Evolutionary conservation across 2,329 filamentous ascomycete genomes (phyloP).

Genomic region (Cercospora nicotianae): DNA sequence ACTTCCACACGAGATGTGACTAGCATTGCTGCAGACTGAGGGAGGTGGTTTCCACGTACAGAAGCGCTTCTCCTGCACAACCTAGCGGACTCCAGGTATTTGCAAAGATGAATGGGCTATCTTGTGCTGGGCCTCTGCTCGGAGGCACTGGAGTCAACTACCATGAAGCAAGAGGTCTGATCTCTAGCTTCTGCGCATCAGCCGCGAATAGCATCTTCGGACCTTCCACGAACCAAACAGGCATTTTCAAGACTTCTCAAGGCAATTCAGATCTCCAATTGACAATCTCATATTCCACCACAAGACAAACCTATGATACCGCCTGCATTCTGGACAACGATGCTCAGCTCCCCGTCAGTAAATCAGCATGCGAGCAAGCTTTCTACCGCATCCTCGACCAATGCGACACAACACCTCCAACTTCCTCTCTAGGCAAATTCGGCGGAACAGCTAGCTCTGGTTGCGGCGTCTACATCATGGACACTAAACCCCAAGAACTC

Average conservation of each 20-base stretch:
- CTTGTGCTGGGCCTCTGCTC: constrained; percentile 11
- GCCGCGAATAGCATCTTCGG: background rate
- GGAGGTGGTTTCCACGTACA: background rate
- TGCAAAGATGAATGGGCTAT: background rate
- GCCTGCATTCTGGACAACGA: constrained; percentile 5
- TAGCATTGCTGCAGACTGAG: background rate
- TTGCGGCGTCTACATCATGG: constrained; percentile 16
- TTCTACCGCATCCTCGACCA: constrained; percentile 18
- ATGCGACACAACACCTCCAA: constrained; percentile 6
- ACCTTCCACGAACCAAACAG: constrained; percentile 4
- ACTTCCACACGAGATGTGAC: background rate
- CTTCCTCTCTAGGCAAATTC: constrained; percentile 11
- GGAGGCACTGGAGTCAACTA: constrained; percentile 18
- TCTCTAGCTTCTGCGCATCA: constrained; percentile 15
- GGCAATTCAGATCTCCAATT: constrained; percentile 21
- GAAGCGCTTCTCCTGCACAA: background rate
- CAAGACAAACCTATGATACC: constrained; percentile 1
- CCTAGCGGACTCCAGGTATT: background rate
- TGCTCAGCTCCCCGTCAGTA: background rate
- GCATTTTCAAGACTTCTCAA: constrained; percentile 12
- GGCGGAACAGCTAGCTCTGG: constrained; percentile 11
- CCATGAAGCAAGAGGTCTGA: constrained; percentile 14
- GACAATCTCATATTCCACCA: constrained; percentile 8
- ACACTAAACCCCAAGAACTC: constrained; percentile 16
- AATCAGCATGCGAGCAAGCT: constrained; percentile 11